Percentiles rank a stretch among this genome's conserved stretches.
phyloP scores from a whole-genome alignment of 257 asterid species.

The Primulina tabacum region DNA sequence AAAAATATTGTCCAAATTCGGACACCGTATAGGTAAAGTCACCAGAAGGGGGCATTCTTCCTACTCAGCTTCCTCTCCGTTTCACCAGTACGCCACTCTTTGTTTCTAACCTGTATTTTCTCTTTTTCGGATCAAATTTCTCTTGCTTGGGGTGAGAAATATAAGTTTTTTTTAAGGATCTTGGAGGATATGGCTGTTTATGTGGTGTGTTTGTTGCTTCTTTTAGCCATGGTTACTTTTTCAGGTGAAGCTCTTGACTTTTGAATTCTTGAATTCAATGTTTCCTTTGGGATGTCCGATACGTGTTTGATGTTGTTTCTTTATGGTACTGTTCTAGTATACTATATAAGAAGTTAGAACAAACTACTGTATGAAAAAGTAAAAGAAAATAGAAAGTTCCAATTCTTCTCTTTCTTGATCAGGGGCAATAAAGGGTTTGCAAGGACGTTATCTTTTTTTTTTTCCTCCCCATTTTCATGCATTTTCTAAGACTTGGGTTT shows the following conservation, averaged over 20 bases:
- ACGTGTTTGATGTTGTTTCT: background rate
- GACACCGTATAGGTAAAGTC: background rate
- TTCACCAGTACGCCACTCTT: background rate
- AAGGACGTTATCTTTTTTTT: background rate
- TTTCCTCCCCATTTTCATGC: background rate
- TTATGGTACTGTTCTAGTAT: background rate
- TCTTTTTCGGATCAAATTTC: background rate
- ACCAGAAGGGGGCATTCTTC: background rate
- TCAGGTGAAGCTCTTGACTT: conserved; percentile 33
- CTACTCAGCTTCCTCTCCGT: background rate
- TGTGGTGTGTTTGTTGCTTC: conserved; percentile 1
- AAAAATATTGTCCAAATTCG: background rate
- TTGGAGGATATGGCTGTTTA: conserved; percentile 20
- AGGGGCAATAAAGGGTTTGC: background rate
- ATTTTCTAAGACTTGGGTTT: background rate
- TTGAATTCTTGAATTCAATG: background rate
- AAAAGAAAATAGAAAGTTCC: background rate
- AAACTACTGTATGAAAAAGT: background rate
- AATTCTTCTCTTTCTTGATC: background rate
- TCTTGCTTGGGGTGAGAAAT: background rate
- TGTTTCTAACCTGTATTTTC: background rate
- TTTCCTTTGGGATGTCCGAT: background rate
- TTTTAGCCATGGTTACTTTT: conserved; percentile 5
- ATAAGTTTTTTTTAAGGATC: background rate
- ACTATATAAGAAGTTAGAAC: background rate